Percentiles rank a stretch among this genome's conserved stretches.
phyloP scores from a whole-genome alignment of 1,284 basidiomycete species.

The Singerocomus inundabilis region DNA sequence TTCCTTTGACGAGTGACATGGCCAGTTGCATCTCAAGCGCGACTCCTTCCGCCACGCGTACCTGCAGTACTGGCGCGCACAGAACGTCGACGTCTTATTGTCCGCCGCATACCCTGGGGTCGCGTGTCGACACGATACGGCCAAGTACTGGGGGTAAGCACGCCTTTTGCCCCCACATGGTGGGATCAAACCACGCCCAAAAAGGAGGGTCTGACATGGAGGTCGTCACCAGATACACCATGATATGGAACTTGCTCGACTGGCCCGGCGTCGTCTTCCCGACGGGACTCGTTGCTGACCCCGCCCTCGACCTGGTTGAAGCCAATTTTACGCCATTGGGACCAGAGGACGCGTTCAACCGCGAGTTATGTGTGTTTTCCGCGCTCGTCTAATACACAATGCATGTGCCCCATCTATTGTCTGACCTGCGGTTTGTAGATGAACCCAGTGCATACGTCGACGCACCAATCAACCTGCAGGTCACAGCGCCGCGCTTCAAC shows the following conservation, averaged over 20 bases:
- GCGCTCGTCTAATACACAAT: too few relatives aligned
- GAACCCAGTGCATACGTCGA: conserved; percentile 12
- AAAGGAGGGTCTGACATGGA: too few relatives aligned
- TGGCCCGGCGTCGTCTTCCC: conserved; percentile 32
- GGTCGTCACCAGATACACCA: conserved; percentile 13
- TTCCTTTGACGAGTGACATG: background rate
- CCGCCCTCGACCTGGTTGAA: conserved; percentile 17
- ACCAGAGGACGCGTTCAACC: conserved; percentile 25
- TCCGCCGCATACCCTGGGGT: conserved; percentile 27
- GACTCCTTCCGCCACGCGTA: conserved; percentile 30
- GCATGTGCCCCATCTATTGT: too few relatives aligned
- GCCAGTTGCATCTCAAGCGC: conserved; percentile 25
- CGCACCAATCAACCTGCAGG: conserved; percentile 20
- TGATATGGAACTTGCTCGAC: conserved; percentile 32
- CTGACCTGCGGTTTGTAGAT: too few relatives aligned
- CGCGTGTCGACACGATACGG: conserved; percentile 29
- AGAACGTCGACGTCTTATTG: conserved; percentile 33
- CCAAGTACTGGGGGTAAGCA: conserved; percentile 35
- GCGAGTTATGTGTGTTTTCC: conserved; percentile 14
- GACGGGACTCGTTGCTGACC: conserved; percentile 27
- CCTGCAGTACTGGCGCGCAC: conserved; percentile 27
- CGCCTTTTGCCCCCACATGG: too few relatives aligned
- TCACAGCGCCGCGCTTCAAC: conserved; percentile 22
- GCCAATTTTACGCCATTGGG: conserved; percentile 7
- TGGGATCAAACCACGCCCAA: background rate